Percentiles rank a stretch among this genome's conserved stretches.
phyloP scores from a whole-genome alignment of 1,284 basidiomycete genomes.

The Earliella scabrosa region DNA sequence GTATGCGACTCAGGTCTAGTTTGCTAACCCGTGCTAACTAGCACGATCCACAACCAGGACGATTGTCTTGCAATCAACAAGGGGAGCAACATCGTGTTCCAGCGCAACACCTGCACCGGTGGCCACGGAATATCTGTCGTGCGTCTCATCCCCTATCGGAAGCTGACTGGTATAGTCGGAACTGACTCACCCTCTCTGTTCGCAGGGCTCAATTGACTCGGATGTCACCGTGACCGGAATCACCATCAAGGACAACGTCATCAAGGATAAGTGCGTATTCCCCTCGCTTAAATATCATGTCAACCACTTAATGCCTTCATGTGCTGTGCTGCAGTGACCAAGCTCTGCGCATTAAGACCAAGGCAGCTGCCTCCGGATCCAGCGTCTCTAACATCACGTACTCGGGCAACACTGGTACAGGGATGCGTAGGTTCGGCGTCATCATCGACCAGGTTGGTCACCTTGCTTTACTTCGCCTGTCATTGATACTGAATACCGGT shows the following conservation, averaged over 20 bases:
- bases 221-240: constrained; percentile 50
- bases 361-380: constrained; percentile 37
- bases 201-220: constrained; percentile 53
- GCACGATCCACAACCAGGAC: constrained; percentile 47
- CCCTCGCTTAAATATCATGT: too few species aligned
- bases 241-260: constrained; percentile 50
- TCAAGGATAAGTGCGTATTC: constrained; percentile 32
- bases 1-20: not conserved
- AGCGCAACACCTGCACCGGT: constrained; percentile 54
- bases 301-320: not conserved
- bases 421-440: constrained; percentile 39
- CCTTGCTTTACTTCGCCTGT: not conserved
- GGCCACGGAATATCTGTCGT: constrained; percentile 66
- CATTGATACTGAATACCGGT: not conserved
- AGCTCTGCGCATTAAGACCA: constrained; percentile 46
- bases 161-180: too few species aligned
- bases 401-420: constrained; percentile 35
- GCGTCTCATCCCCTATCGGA: not conserved
- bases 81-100: constrained; percentile 59
- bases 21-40: not conserved
- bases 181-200: not conserved
- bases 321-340: constrained; percentile 35
- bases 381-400: constrained; percentile 43
- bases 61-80: constrained; percentile 67
- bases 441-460: constrained; percentile 41